Conservation (phyloP, 73 alveolate genomes). For the Symbiodinium pilosum region DNA sequence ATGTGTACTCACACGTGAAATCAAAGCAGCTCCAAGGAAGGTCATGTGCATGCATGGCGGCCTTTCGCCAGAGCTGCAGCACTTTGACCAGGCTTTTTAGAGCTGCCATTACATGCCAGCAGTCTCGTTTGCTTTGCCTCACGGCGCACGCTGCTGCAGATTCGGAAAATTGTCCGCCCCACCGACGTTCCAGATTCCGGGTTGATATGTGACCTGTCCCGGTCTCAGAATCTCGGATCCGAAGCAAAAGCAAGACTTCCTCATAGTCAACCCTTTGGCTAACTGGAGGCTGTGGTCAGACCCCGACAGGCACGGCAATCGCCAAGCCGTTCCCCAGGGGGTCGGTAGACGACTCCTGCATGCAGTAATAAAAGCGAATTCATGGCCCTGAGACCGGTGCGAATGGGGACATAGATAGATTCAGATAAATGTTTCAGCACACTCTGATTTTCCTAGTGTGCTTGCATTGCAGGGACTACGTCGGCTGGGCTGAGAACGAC, state of each 20-base stretch:
- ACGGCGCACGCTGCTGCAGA: slow-evolving; percentile 83
- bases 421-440: background rate
- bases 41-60: slow-evolving; percentile 99
- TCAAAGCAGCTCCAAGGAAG: slow-evolving; percentile 36
- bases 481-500: slow-evolving; percentile 99
- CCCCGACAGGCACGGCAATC: slow-evolving; percentile 93
- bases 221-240: slow-evolving; percentile 93
- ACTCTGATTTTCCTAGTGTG: background rate
- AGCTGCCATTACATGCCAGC: background rate
- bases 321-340: no score
- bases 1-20: no score
- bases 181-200: slow-evolving; percentile 99
- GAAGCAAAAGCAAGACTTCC: background rate
- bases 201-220: slow-evolving; percentile 97
- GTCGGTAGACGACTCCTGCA: no score
- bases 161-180: slow-evolving; percentile 99
- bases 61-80: slow-evolving; percentile 97
- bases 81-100: slow-evolving; percentile 94
- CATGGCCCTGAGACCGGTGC: background rate
- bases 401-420: background rate
- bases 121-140: background rate
- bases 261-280: background rate
- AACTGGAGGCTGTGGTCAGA: slow-evolving; percentile 64
- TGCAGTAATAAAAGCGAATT: no score
- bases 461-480: slow-evolving; percentile 96